A percentile compares a stretch with the other conserved stretches of the same genome.
phyloP scores from a whole-genome alignment of 148 eudicot species.

The Fagopyrum tataricum region DNA sequence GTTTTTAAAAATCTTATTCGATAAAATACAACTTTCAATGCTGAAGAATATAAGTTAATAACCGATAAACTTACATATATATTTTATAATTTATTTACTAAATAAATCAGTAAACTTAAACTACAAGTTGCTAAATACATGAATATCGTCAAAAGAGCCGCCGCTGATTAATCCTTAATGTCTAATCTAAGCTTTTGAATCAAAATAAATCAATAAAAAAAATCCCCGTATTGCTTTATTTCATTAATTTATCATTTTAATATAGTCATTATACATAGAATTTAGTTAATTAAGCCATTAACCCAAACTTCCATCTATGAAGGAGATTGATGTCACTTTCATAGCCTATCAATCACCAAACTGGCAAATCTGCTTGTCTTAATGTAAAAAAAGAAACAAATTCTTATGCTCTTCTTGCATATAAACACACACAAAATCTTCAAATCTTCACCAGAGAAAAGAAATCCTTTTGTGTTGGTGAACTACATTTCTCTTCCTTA shows the following conservation, averaged over 20 bases:
- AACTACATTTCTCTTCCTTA: constrained; percentile 1
- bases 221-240: not conserved
- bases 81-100: not conserved
- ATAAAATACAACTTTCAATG: too few species aligned
- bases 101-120: not conserved
- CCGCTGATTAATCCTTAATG: constrained; percentile 5
- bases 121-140: not conserved
- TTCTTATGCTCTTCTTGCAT: not conserved
- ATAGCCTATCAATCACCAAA: constrained; percentile 7
- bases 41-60: not conserved
- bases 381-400: not conserved
- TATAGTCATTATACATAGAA: not conserved
- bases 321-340: constrained; percentile 1
- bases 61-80: not conserved
- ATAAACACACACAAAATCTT: not conserved
- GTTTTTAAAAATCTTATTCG: too few species aligned
- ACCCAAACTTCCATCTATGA: not conserved
- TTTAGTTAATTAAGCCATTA: not conserved
- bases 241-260: not conserved
- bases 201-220: not conserved
- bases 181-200: not conserved
- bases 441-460: not conserved
- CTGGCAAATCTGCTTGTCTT: constrained; percentile 5
- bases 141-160: not conserved
- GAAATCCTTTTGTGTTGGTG: not conserved